Base-by-base conservation (phyloP, 306 rosid species). In the Inga laurina region DNA sequence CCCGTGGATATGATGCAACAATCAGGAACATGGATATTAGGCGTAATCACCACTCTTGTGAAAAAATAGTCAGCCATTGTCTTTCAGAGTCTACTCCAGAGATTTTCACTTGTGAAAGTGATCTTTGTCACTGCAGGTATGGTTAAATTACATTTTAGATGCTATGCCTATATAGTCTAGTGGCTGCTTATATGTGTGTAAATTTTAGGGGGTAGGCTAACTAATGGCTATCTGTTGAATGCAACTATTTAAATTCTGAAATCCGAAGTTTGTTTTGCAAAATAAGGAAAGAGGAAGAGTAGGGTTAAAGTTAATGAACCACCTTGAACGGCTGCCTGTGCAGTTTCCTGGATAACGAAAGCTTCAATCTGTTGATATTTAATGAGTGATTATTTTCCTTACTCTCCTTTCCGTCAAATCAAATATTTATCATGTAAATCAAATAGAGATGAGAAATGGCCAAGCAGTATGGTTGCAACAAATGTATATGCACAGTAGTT, bases 121-220 rank as follows among this genome's bases (percentile, higher is more conserved):
- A 85, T 56, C 51, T 90, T 64, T 86, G 95, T 80, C 56, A 81
- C 79, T 88, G 87, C 97, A 91, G 98, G 99, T 94, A 66, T 84
- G 86, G 79, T 68, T 39, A 78, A 9, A 69, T 84, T 68, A 21
- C 69, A 77, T 35, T 82, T 77, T 76, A 41, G 72, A 8, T 86
- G 72, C 81, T 44, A 27, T 56, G 24, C 22, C 12, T 39, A 39
- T 39, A n/a, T 41, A 49, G 54, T 49, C 43, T 79, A 49, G 75
- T 72, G 35, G 24, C 64, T 82, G 65, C 54, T 74, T 74, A 66
- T 44, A 67, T 76, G 39, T 82, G 59, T 64, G 57, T 74, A 66
- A 4, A 4, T 8, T 27, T 61, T 24, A 10, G 35, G 15, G 13
- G 57, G 75, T 73, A 21, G 74, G 13, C 24, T 82, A 39, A 68